A percentile compares a stretch with the other conserved stretches of the same genome.
phyloP scores from a whole-genome alignment of 768 basidiomycete genomes.

The Hericium erinaceus region DNA sequence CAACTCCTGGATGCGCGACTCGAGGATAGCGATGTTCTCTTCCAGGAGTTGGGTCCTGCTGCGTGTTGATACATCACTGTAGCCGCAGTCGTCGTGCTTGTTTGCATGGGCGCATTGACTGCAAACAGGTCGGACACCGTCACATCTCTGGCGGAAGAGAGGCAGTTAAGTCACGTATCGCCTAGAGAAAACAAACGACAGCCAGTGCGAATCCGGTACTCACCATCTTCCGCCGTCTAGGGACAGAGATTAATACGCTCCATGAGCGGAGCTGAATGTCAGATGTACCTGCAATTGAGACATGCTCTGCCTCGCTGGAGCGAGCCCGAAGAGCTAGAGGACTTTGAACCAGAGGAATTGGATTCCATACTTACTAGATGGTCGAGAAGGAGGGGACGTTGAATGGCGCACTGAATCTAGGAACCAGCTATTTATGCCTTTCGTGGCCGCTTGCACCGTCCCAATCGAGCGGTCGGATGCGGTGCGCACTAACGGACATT shows the following conservation, averaged over 20 bases:
- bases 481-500: too few species aligned
- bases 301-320: conserved; percentile 16
- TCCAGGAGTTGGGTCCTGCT: conserved; percentile 51
- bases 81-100: conserved; percentile 61
- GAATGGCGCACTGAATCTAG: too few species aligned
- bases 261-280: not conserved
- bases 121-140: conserved; percentile 56
- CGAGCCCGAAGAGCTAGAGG: conserved; percentile 6
- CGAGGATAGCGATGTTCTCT: conserved; percentile 46
- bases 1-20: conserved; percentile 34
- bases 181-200: not conserved
- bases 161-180: not conserved
- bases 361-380: too few species aligned
- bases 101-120: conserved; percentile 49
- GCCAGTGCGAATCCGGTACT: not conserved
- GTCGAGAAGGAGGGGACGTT: too few species aligned
- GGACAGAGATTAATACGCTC: not conserved
- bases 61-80: conserved; percentile 49
- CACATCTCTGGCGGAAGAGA: conserved; percentile 43
- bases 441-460: too few species aligned
- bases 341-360: not conserved
- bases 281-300: conserved; percentile 13
- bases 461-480: too few species aligned
- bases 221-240: conserved; percentile 15
- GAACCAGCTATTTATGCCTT: too few species aligned